Base-by-base conservation (phyloP, 768 basidiomycete genomes). In the Pseudohyphozyma bogoriensis region DNA sequence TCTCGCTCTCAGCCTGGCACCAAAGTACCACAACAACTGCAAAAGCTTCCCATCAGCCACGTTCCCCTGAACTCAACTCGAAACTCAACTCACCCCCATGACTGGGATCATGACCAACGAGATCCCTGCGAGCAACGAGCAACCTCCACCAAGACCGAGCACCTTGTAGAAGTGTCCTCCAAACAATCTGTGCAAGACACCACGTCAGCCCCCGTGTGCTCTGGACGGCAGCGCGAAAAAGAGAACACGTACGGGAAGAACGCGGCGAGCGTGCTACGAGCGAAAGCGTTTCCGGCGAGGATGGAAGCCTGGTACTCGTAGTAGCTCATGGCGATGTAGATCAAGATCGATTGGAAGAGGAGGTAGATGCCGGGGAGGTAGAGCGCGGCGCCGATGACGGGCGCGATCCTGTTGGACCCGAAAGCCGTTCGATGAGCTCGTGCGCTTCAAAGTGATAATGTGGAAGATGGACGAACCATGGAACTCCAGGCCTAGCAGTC, bases 71-170 rank as follows among this genome's bases (percentile, higher is more conserved):
- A 10, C 37, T 37, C 37, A 18, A 37, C n/a, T n/a, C n/a, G n/a
- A n/a, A n/a, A n/a, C n/a, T 37, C 18, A 3, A 47, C 46, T 47
- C 46, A 47, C 46, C 24, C 26, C 68, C 18, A 68, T 70, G n/a
- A 71, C 66, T 5, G 73, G 73, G 37, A 74, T 68, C 61, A 74
- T 71, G 4, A 74, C 49, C 35, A 73, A 66, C 0, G 70, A 66
- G 16, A 73, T 22, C 24, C 72, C 73, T 3, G 70, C 74, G 1
- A 74, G 65, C 4, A 74, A 51, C 29, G 67, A 68, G 31, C 67
- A 72, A 26, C 72, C 73, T 51, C 71, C 71, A n/a, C 68, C 71
- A 47, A 75, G 64, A 11, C 71, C 71, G 32, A 75, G 68, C 24
- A 64, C 68, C 29, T 51, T 56, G 60, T 72, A 74, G 35, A 74